Conservation (phyloP, 2,329 filamentous ascomycete species). For the Tolypocladium ovalisporum region DNA sequence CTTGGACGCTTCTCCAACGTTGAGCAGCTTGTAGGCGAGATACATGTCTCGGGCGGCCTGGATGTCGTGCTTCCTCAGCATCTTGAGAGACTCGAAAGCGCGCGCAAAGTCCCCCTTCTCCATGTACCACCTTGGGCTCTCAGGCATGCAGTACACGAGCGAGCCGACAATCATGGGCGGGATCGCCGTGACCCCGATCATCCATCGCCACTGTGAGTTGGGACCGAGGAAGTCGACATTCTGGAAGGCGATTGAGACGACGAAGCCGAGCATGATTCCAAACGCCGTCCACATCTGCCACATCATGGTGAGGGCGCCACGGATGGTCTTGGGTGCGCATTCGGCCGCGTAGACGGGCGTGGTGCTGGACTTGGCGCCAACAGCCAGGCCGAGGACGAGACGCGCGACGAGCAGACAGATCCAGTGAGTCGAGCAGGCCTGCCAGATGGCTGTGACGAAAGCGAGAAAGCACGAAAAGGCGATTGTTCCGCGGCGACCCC, state of each 20-base stretch:
- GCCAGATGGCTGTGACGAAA: constrained; percentile 7
- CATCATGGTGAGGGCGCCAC: constrained; percentile 68
- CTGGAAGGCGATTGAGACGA: constrained; percentile 21
- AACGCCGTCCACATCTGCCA: constrained; percentile 38
- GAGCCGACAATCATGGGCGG: constrained; percentile 39
- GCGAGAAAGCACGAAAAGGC: constrained; percentile 8
- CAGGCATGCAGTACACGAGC: constrained; percentile 53
- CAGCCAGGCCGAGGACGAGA: constrained; percentile 56
- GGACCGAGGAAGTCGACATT: constrained; percentile 20
- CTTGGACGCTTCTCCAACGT: constrained; percentile 14
- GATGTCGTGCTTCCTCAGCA: constrained; percentile 41
- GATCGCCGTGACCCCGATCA: constrained; percentile 47
- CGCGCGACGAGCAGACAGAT: constrained; percentile 48
- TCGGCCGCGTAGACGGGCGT: constrained; percentile 66
- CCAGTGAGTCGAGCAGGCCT: constrained; percentile 11
- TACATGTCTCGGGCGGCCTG: constrained; percentile 50
- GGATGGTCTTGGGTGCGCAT: constrained; percentile 53
- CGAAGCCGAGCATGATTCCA: constrained; percentile 33
- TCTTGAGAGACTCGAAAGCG: constrained; percentile 41
- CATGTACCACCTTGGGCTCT: constrained; percentile 43
- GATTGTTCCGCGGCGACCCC: constrained; percentile 8
- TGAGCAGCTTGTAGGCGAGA: constrained; percentile 24
- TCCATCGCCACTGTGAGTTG: constrained; percentile 42
- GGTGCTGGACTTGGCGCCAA: constrained; percentile 52
- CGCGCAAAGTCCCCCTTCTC: constrained; percentile 35